Percentiles rank a stretch among this genome's conserved stretches.
Evolutionary conservation across 1,139 yeast genomes (phyloP).

Genomic region (Blastobotrys capitulatus): DNA sequence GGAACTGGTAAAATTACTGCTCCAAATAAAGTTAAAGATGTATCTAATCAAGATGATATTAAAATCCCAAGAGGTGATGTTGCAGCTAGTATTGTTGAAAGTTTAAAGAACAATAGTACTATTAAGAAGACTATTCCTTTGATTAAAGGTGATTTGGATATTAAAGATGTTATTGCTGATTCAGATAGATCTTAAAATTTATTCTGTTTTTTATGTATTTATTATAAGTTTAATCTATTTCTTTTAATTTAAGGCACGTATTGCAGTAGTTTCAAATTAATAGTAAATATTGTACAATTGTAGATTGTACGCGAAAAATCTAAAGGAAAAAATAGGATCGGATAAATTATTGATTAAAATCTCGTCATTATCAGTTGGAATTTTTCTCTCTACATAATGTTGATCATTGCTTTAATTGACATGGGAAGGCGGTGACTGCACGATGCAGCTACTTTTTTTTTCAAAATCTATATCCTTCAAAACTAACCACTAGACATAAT

Average conservation of each 20-base stretch:
- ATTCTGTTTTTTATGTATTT: not conserved
- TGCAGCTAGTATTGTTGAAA: slow-evolving; percentile 15
- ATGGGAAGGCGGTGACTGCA: too few relatives aligned
- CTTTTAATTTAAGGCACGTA: not conserved
- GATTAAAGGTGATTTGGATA: slow-evolving; percentile 15
- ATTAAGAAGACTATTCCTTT: slow-evolving; percentile 17
- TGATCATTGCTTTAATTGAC: too few relatives aligned
- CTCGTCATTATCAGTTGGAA: too few relatives aligned
- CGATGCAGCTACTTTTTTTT: too few relatives aligned
- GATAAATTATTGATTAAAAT: too few relatives aligned
- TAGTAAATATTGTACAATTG: too few relatives aligned
- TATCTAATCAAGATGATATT: not conserved
- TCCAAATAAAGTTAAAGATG: slow-evolving; percentile 2
- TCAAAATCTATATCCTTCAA: too few relatives aligned
- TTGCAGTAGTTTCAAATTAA: too few relatives aligned
- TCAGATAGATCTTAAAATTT: not conserved
- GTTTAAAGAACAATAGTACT: slow-evolving; percentile 13
- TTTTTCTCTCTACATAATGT: too few relatives aligned
- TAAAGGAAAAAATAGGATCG: too few relatives aligned
- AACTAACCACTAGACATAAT: too few relatives aligned
- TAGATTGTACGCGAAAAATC: too few relatives aligned
- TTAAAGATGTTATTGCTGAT: slow-evolving; percentile 1
- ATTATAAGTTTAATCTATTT: not conserved
- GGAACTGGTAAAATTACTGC: slow-evolving; percentile 34
- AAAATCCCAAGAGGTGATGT: slow-evolving; percentile 18